Conservation (phyloP, 345 rosid genomes). For the Rhizophora apiculata region DNA sequence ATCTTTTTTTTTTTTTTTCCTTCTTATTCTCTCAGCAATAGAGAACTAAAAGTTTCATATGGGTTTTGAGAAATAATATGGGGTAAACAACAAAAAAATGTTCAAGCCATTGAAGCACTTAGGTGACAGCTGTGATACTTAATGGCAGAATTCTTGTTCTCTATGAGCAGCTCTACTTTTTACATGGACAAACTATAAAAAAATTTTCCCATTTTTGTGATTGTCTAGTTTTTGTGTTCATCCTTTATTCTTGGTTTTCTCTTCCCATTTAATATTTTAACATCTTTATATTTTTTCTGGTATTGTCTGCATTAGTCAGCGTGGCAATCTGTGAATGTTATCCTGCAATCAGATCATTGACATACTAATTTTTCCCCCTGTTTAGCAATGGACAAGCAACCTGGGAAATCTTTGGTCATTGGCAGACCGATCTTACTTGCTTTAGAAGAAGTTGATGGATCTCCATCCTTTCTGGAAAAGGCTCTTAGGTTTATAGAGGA, state of each 20-base stretch:
- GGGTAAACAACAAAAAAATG: too few species aligned
- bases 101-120: too few species aligned
- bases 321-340: not conserved
- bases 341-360: not conserved
- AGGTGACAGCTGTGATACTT: too few species aligned
- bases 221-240: not conserved
- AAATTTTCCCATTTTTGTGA: not conserved
- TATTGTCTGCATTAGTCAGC: not conserved
- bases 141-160: not conserved
- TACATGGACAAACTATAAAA: not conserved
- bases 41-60: not conserved
- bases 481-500: constrained; percentile 89
- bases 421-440: constrained; percentile 93
- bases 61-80: too few species aligned
- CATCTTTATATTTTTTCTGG: not conserved
- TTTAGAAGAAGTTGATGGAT: constrained; percentile 91
- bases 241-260: not conserved
- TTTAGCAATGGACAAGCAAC: constrained; percentile 61
- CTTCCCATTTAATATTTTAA: not conserved
- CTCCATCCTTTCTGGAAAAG: constrained; percentile 98
- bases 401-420: constrained; percentile 48
- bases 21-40: not conserved
- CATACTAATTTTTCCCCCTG: constrained; percentile 4
- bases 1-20: not conserved
- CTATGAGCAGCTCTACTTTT: not conserved